Evolutionary conservation across 495 filamentous ascomycete species (phyloP).

Genomic region (Penicillium odoratum): DNA sequence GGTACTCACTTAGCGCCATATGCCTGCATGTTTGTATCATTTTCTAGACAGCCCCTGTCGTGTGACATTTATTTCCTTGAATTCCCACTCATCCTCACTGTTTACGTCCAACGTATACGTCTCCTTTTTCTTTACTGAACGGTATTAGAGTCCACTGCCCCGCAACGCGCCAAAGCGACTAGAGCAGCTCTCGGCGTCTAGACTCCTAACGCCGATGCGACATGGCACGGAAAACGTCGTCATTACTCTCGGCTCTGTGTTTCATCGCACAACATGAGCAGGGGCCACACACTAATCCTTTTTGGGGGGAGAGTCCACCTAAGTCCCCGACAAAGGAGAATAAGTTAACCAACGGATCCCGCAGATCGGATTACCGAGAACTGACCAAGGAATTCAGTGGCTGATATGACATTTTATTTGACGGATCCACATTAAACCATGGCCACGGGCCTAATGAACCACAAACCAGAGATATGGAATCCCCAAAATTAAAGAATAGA

Average conservation of each 20-base stretch:
- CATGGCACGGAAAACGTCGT: slow-evolving; percentile 6
- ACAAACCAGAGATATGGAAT: too few relatives aligned
- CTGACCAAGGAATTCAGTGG: not conserved
- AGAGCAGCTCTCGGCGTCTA: slow-evolving; percentile 11
- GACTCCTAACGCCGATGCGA: slow-evolving; percentile 8
- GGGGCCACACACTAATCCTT: not conserved
- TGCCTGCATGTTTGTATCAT: too few relatives aligned
- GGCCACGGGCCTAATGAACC: too few relatives aligned
- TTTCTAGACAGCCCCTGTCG: not conserved
- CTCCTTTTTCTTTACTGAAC: not conserved
- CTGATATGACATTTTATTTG: not conserved
- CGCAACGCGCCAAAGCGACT: slow-evolving; percentile 26
- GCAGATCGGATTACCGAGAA: not conserved
- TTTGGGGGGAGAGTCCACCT: not conserved
- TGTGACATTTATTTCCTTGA: not conserved
- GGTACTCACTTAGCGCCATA: too few relatives aligned
- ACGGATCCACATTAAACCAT: not conserved
- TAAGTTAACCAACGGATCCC: not conserved
- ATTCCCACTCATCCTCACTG: not conserved
- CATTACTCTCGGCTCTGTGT: slow-evolving; percentile 7
- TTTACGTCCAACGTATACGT: too few relatives aligned
- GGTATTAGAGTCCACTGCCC: slow-evolving; percentile 1
- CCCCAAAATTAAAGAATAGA: too few relatives aligned
- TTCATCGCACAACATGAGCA: slow-evolving; percentile 3
- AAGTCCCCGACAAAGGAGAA: not conserved